Evolutionary conservation across 192 early-diverging fungal genomes (phyloP).

Genomic region (Podochytrium sp.): DNA sequence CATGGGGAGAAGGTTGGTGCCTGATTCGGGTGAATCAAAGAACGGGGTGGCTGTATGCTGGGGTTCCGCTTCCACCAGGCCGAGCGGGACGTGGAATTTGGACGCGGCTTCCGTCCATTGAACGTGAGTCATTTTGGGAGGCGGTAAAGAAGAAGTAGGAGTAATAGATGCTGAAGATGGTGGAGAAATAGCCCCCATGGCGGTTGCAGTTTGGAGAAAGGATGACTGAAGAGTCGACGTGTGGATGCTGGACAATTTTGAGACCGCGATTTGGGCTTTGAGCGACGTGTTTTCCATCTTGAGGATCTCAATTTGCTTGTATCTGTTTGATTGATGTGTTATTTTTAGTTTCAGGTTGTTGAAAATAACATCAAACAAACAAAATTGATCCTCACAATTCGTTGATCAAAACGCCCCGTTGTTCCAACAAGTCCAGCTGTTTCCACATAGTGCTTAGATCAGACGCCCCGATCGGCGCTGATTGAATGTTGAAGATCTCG

Average conservation of each 20-base stretch:
- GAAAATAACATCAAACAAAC: no score
- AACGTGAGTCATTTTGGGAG: not conserved
- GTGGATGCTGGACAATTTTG: not conserved
- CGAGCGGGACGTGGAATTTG: not conserved
- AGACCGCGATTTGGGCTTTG: not conserved
- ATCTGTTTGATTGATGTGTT: no score
- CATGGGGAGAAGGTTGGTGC: not conserved
- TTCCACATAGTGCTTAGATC: not conserved
- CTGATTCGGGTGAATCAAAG: not conserved
- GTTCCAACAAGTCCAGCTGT: not conserved
- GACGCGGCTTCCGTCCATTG: not conserved
- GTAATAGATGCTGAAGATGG: not conserved
- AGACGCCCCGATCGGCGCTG: no score
- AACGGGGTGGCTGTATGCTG: not conserved
- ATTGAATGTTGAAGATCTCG: no score
- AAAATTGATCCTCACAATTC: no score
- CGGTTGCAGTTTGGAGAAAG: not conserved
- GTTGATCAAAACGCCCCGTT: not conserved
- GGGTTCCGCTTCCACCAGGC: no score
- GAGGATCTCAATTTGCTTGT: constrained; percentile 2
- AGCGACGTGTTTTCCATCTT: not conserved
- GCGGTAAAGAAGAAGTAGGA: not conserved
- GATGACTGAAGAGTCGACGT: no score
- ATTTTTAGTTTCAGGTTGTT: no score
- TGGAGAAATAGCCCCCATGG: not conserved